phyloP scores from a whole-genome alignment of 306 rosid genomes.

The Medicago arabica region DNA sequence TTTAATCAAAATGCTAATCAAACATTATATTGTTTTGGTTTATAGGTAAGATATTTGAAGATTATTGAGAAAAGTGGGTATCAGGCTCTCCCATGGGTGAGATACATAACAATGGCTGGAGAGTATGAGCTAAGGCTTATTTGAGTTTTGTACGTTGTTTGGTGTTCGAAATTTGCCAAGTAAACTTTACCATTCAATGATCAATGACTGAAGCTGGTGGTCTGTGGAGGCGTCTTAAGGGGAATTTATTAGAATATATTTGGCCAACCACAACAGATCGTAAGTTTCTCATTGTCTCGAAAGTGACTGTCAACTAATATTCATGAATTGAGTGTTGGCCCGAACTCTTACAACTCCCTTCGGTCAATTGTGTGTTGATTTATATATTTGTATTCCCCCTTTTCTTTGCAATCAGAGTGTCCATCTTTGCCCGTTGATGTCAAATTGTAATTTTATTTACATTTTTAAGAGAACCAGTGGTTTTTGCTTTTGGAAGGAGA shows the following conservation, averaged over 20 bases:
- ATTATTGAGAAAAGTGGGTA: conserved; percentile 98
- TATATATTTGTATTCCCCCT: conserved; percentile 1
- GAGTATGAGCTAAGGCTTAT: conserved; percentile 95
- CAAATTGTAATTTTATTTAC: conserved; percentile 42
- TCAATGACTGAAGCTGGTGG: conserved; percentile 42
- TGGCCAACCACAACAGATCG: conserved; percentile 47
- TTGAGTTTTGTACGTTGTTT: conserved; percentile 50
- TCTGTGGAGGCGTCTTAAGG: conserved; percentile 36
- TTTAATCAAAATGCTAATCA: conserved; percentile 19
- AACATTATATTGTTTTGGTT: conserved; percentile 38
- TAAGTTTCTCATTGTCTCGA: conserved; percentile 49
- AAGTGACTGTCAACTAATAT: conserved; percentile 40
- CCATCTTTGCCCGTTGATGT: conserved; percentile 20
- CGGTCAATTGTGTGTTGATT: conserved; percentile 38
- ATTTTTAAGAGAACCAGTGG: conserved; percentile 29
- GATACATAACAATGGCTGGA: conserved; percentile 98
- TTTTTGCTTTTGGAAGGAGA: conserved; percentile 45
- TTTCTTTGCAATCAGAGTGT: conserved; percentile 34
- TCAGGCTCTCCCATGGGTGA: conserved; percentile 99
- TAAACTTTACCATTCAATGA: conserved; percentile 40
- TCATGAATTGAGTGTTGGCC: conserved; percentile 37
- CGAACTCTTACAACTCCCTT: conserved; percentile 24
- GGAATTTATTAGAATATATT: conserved; percentile 35
- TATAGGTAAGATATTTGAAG: conserved; percentile 97
- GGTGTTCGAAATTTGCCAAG: conserved; percentile 39